Conservation (phyloP, 179 eudicot species). For the Spinacia oleracea region DNA sequence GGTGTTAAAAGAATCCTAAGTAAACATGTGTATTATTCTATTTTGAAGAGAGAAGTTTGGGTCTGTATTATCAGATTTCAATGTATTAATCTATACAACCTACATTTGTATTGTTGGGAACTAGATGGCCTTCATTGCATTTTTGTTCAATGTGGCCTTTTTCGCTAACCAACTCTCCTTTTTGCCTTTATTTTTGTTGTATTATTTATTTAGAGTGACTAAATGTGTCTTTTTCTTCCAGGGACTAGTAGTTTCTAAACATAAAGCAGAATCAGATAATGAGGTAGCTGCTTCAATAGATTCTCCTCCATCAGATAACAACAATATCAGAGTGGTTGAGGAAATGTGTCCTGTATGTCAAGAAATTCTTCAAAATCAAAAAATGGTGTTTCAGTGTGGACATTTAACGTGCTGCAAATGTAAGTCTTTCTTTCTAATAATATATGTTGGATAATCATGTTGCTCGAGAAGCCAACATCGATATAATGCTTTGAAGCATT, state of each 20-base stretch:
- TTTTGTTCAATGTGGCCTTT: not conserved
- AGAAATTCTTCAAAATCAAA: constrained; percentile 70
- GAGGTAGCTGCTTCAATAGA: constrained; percentile 20
- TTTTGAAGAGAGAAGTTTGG: too few relatives aligned
- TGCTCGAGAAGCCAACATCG: not conserved
- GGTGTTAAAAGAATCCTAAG: too few relatives aligned
- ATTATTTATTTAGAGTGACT: not conserved
- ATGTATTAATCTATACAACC: not conserved
- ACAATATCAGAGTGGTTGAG: constrained; percentile 37
- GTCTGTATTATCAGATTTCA: not conserved
- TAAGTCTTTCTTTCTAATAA: constrained; percentile 42
- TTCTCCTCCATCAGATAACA: constrained; percentile 28
- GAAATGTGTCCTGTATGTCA: constrained; percentile 90
- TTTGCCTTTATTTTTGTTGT: not conserved
- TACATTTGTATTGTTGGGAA: not conserved
- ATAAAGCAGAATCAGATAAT: constrained; percentile 32
- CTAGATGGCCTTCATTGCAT: not conserved
- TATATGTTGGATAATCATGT: not conserved
- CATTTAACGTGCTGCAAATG: constrained; percentile 92
- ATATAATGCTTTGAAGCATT: not conserved
- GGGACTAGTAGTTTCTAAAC: constrained; percentile 75
- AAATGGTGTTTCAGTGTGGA: constrained; percentile 95
- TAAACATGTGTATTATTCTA: too few relatives aligned
- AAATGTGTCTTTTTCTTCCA: constrained; percentile 23
- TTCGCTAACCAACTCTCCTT: not conserved